phyloP scores from a whole-genome alignment of 768 basidiomycete genomes.

The Dioszegia aurantiaca region DNA sequence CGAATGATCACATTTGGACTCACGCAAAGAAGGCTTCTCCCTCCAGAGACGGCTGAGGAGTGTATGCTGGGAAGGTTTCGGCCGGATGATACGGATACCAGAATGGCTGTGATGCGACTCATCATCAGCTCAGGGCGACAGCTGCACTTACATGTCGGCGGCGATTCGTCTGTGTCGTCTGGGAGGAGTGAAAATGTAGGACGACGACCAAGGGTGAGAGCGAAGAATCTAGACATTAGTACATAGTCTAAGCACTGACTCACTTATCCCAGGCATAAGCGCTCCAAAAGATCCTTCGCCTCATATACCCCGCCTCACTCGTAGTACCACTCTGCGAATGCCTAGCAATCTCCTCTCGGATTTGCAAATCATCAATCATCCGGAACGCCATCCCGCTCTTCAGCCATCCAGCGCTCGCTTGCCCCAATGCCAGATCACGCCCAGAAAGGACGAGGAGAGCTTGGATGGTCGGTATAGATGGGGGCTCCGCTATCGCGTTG shows the following conservation, averaged over 20 bases:
- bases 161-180: not conserved
- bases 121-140: not conserved
- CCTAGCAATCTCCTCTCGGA: not conserved
- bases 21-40: conserved; percentile 13
- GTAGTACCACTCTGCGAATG: not conserved
- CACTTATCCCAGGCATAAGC: conserved; percentile 19
- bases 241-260: not conserved
- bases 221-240: conserved; percentile 12
- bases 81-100: not conserved
- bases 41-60: not conserved
- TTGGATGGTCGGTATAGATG: conserved; percentile 10
- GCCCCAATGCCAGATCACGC: conserved; percentile 4
- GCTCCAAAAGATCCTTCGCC: conserved; percentile 12
- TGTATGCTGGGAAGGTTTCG: not conserved
- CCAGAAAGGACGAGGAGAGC: conserved; percentile 14
- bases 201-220: conserved; percentile 12
- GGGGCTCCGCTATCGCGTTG: not conserved
- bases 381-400: conserved; percentile 18
- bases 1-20: not conserved
- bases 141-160: not conserved
- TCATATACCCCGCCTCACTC: conserved; percentile 1
- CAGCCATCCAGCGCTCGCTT: conserved; percentile 8
- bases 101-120: not conserved
- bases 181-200: conserved; percentile 9
- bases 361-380: conserved; percentile 13